Percentiles rank a stretch among this genome's conserved stretches.
Conservation (phyloP, 208 protist species). For the Crithidia brevicula region DNA sequence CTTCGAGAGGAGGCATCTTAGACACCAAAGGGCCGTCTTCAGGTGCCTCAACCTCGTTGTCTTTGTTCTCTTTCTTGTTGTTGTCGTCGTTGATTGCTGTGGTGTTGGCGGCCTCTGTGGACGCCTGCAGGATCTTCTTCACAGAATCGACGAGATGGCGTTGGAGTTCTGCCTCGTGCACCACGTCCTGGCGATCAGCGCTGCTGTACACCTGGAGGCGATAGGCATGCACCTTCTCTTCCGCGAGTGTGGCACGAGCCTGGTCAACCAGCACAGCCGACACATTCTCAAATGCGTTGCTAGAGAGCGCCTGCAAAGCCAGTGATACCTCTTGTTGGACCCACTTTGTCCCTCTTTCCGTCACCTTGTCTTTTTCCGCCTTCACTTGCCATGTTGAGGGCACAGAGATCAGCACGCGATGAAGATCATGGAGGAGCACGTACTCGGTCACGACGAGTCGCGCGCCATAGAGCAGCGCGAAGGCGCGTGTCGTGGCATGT, state of each 20-base stretch:
- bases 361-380: too few species aligned
- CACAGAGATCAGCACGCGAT: background rate
- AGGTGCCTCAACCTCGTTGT: too few species aligned
- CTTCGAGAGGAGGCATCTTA: too few species aligned
- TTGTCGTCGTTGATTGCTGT: background rate
- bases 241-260: conserved; percentile 1
- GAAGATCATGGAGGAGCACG: conserved; percentile 15
- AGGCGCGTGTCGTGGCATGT: background rate
- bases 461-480: conserved; percentile 12
- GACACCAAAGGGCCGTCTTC: too few species aligned
- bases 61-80: background rate
- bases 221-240: conserved; percentile 25
- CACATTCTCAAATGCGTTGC: conserved; percentile 10
- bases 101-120: background rate
- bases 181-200: background rate
- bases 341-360: too few species aligned
- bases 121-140: background rate
- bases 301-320: conserved; percentile 25
- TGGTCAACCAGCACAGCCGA: conserved; percentile 20
- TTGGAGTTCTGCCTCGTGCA: conserved; percentile 12
- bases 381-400: too few species aligned
- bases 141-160: conserved; percentile 10
- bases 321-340: conserved; percentile 25
- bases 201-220: conserved; percentile 29
- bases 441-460: conserved; percentile 23